Evolutionary conservation across 352 stramenopile species (phyloP).

Genomic region (Phytophthora sp.): DNA sequence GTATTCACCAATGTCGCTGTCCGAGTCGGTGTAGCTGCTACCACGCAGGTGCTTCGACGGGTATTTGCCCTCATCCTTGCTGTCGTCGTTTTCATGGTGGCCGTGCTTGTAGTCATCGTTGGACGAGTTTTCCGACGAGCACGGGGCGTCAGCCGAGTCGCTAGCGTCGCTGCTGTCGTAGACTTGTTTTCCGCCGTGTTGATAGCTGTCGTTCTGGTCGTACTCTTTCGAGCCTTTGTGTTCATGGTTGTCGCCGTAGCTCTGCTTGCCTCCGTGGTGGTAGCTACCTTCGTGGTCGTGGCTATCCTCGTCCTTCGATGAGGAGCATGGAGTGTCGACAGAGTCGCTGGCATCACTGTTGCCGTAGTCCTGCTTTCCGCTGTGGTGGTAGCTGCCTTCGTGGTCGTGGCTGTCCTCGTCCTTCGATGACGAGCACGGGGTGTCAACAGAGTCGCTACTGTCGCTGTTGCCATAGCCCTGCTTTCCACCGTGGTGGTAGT

Average conservation of each 20-base stretch:
- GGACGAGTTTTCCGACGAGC: conserved; percentile 13
- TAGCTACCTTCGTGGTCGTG: conserved; percentile 1
- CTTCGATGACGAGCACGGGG: conserved; percentile 7
- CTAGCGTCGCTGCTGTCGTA: conserved; percentile 6
- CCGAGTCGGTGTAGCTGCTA: conserved; percentile 11
- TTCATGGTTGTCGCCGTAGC: background rate
- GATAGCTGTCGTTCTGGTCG: background rate
- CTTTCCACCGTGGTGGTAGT: background rate
- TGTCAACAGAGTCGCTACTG: background rate
- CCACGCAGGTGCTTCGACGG: conserved; percentile 23
- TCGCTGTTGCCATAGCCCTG: too few relatives aligned
- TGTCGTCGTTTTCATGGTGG: background rate
- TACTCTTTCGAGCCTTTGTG: too few relatives aligned
- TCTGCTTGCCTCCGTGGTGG: background rate
- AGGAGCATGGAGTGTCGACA: conserved; percentile 5
- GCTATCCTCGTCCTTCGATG: conserved; percentile 3
- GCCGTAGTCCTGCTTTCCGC: conserved; percentile 1
- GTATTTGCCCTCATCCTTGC: conserved; percentile 8
- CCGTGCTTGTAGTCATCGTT: background rate
- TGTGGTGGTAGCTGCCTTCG: background rate
- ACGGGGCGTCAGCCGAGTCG: conserved; percentile 7
- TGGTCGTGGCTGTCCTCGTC: background rate
- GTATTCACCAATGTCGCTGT: conserved; percentile 3
- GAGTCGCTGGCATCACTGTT: background rate
- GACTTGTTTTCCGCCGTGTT: background rate